Evolutionary conservation across 192 early-diverging fungal genomes (phyloP), one percentile per base, ranked within the genome.

Genomic region (Podila clonocystis): DNA sequence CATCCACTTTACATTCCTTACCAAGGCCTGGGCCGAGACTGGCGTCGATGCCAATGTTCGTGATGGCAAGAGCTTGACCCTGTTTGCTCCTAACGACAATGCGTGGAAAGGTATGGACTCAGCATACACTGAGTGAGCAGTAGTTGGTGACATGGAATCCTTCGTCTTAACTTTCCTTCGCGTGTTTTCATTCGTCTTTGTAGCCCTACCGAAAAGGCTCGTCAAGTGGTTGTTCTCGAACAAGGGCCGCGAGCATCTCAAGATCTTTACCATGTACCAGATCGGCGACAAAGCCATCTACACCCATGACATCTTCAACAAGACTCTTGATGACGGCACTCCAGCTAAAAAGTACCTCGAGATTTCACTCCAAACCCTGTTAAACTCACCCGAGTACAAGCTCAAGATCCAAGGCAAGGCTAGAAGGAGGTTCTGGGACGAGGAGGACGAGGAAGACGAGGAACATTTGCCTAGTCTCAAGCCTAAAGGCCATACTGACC

Each of bases 251-350:
- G 75, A 72, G 26, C 69, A 78, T 50, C 65, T 78, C 50, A 78
- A 78, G 65, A 71, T 78, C 50, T 45, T 78, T n/a, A 31, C 50
- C 0, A 61, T 78, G 63, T 78, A 72, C 36, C 75, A 71, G 50
- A 34, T 77, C 22, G 75, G 48, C 20, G 67, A 77, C 26, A 52
- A 26, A 30, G 58, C 31, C 6, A 29, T 77, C 17, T 77, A 77
- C 68, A 77, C 75, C 1, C 64, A 57, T 30, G 75, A 77, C 26
- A 70, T 77, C 59, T 62, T 70, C 31, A 70, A 71, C 58, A 77
- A 52, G 57, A 65, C 74, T 1, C 26, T 6, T 0, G 30, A 48
- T 15, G 68, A 71, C 26, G 63, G 68, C 31, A 72, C 31, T 6
- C 30, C 62, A 2, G 57, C n/a, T 22, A 57, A 68, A 15, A 22